A percentile compares a stretch with the other conserved stretches of the same genome.
Evolutionary conservation across 805 yeast species (phyloP).

Genomic region (Lipomyces kockii): DNA sequence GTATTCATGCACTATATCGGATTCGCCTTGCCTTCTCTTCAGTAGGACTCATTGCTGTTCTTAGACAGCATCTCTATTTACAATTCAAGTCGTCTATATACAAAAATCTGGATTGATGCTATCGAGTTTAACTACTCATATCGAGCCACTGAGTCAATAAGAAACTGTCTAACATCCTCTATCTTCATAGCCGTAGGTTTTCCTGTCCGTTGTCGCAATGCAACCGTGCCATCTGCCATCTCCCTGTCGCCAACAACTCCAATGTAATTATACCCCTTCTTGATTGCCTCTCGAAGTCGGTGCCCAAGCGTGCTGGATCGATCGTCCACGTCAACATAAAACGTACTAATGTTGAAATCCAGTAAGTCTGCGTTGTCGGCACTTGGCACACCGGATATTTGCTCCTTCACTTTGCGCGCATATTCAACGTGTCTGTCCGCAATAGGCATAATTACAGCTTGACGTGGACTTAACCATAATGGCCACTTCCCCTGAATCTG

Average conservation of each 20-base stretch:
- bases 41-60: too few relatives aligned
- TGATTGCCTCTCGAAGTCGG: slow-evolving; percentile 77
- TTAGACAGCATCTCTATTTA: not conserved
- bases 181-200: slow-evolving; percentile 42
- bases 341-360: slow-evolving; percentile 62
- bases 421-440: slow-evolving; percentile 59
- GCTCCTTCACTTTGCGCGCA: slow-evolving; percentile 55
- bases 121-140: slow-evolving; percentile 4
- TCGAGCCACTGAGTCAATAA: slow-evolving; percentile 12
- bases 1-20: too few relatives aligned
- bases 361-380: slow-evolving; percentile 51
- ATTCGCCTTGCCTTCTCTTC: too few relatives aligned
- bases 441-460: slow-evolving; percentile 82
- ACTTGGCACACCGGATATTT: slow-evolving; percentile 46
- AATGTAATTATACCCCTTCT: slow-evolving; percentile 75
- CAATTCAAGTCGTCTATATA: not conserved
- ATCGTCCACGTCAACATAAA: slow-evolving; percentile 74
- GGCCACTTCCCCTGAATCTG: slow-evolving; percentile 96
- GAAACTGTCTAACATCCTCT: slow-evolving; percentile 18
- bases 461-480: slow-evolving; percentile 93
- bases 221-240: slow-evolving; percentile 58
- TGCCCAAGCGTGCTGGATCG: slow-evolving; percentile 79
- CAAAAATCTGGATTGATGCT: not conserved
- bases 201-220: slow-evolving; percentile 64
- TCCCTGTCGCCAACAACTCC: slow-evolving; percentile 90